Evolutionary conservation across 805 yeast genomes (phyloP).

Genomic region (Spathaspora sp.): DNA sequence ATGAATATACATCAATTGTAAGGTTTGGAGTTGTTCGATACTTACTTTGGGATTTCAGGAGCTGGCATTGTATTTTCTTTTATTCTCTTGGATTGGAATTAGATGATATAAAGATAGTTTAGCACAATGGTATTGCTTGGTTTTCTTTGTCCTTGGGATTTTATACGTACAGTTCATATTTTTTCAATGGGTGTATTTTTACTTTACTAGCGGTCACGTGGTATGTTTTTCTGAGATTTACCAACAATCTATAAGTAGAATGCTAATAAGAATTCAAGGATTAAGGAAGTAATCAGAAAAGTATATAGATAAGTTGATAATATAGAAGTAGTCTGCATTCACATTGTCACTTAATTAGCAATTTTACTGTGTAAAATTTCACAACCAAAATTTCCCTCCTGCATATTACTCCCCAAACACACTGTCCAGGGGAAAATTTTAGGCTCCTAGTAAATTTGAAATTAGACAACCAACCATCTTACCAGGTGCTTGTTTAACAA

Average conservation of each 20-base stretch:
- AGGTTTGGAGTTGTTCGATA: conserved; percentile 3
- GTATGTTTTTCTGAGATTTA: neutral
- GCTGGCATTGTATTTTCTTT: conserved; percentile 4
- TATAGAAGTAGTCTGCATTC: no score
- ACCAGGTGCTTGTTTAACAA: neutral
- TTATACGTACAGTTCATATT: no score
- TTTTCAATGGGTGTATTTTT: no score
- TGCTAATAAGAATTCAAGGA: no score
- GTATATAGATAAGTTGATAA: no score
- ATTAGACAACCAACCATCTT: neutral
- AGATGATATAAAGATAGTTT: no score
- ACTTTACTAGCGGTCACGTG: neutral
- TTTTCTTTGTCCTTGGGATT: neutral
- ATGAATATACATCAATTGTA: neutral
- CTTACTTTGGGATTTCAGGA: conserved; percentile 41
- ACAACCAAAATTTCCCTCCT: neutral
- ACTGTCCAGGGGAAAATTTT: neutral
- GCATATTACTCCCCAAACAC: neutral
- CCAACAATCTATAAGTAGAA: neutral
- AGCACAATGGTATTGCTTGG: neutral
- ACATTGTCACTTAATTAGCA: neutral
- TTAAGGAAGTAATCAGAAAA: no score
- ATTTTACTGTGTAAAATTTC: neutral
- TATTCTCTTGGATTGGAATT: no score
- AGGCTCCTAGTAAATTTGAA: neutral